These are phyloP conservation scores for Vigna mungo DNA, from an alignment of 306 rosid genomes.

Conservation along the genomic window DNA sequence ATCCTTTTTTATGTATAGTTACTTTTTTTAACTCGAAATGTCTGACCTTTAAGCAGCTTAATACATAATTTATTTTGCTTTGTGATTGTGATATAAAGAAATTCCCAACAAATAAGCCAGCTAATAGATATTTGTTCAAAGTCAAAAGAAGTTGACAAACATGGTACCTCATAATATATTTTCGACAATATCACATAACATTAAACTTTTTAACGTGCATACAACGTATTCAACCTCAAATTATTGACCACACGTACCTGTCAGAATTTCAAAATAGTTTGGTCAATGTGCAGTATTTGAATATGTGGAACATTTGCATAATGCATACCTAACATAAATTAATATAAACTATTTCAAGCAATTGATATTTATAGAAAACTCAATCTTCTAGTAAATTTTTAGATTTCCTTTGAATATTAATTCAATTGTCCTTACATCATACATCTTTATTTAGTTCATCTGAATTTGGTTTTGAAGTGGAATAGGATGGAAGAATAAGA, in stretches of 20 bases:
- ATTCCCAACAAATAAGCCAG: slow-evolving; percentile 1
- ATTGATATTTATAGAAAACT: neutral
- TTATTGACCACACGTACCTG: neutral
- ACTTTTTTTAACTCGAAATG: too few relatives aligned
- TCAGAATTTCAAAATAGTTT: neutral
- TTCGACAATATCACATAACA: neutral
- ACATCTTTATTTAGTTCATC: too few relatives aligned
- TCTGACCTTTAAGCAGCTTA: too few relatives aligned
- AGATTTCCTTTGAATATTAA: neutral
- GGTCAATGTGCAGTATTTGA: neutral
- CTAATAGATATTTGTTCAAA: neutral
- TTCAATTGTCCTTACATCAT: neutral
- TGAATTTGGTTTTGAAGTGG: too few relatives aligned
- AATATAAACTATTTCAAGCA: neutral
- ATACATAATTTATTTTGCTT: too few relatives aligned
- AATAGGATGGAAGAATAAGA: too few relatives aligned
- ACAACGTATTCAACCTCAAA: slow-evolving; percentile 4
- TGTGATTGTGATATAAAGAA: neutral
- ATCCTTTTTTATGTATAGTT: too few relatives aligned
- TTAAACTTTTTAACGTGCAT: slow-evolving; percentile 18
- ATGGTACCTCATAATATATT: neutral
- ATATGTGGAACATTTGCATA: neutral
- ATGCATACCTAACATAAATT: neutral
- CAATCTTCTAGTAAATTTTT: neutral
- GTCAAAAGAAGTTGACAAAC: slow-evolving; percentile 20